phyloP scores from a whole-genome alignment of 352 stramenopile genomes.

The Phytophthora syringae region DNA sequence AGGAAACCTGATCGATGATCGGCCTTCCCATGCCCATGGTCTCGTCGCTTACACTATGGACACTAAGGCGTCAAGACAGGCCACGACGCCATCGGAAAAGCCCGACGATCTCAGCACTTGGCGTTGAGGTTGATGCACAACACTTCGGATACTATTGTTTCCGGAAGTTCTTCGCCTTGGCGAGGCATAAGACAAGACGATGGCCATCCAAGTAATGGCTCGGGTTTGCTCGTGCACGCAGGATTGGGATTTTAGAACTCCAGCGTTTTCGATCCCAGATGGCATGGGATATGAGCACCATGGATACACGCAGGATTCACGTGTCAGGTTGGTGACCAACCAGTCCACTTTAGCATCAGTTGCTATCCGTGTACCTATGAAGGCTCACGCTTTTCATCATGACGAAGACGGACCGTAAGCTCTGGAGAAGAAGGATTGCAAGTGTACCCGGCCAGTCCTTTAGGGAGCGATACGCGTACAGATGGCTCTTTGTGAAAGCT shows the following conservation, averaged over 20 bases:
- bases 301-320: constrained; percentile 22
- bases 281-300: constrained; percentile 28
- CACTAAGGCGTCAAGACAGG: constrained; percentile 15
- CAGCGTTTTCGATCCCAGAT: constrained; percentile 11
- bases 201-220: neutral
- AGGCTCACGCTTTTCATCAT: neutral
- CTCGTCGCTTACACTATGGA: constrained; percentile 31
- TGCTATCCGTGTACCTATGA: too few relatives aligned
- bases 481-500: too few relatives aligned
- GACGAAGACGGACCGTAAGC: neutral
- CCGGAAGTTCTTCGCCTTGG: neutral
- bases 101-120: neutral
- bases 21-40: constrained; percentile 14
- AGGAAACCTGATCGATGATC: constrained; percentile 39
- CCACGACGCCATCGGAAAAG: constrained; percentile 2
- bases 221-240: neutral
- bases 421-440: neutral
- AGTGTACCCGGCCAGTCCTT: neutral
- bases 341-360: too few relatives aligned
- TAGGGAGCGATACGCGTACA: too few relatives aligned
- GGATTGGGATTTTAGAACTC: neutral
- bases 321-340: neutral
- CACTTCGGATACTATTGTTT: neutral
- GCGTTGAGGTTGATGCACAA: constrained; percentile 1
- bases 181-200: neutral